Evolutionary conservation across 139 green algal species (phyloP).

Genomic region (Zygnema circumcarinatum): DNA sequence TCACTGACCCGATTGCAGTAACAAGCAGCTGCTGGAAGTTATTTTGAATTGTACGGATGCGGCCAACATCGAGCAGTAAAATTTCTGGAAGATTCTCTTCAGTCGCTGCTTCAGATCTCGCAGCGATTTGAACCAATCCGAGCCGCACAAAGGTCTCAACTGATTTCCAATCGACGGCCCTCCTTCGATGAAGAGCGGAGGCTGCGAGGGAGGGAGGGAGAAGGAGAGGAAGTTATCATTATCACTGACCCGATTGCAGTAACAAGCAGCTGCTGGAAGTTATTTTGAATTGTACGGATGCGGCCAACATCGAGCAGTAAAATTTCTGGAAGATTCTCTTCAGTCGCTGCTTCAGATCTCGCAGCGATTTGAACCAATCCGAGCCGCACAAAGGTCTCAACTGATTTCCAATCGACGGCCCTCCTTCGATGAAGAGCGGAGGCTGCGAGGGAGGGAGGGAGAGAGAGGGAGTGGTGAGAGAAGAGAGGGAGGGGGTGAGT

Average conservation of each 20-base stretch:
- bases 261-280: slow-evolving; percentile 12
- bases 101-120: background rate
- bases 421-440: too few relatives aligned
- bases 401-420: background rate
- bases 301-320: background rate
- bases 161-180: background rate
- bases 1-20: slow-evolving; percentile 11
- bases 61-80: background rate
- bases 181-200: too few relatives aligned
- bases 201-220: too few relatives aligned
- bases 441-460: too few relatives aligned
- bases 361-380: background rate
- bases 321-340: slow-evolving; percentile 1
- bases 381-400: background rate
- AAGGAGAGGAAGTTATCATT: too few relatives aligned
- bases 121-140: background rate
- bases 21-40: slow-evolving; percentile 5
- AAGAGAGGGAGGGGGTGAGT: too few relatives aligned
- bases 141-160: background rate
- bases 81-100: background rate
- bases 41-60: background rate
- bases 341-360: background rate
- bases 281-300: background rate
- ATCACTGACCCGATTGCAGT: slow-evolving; percentile 8
- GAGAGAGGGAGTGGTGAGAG: too few relatives aligned